Base-by-base conservation (phyloP, 805 yeast genomes). In the Metschnikowia kunwiensis region DNA sequence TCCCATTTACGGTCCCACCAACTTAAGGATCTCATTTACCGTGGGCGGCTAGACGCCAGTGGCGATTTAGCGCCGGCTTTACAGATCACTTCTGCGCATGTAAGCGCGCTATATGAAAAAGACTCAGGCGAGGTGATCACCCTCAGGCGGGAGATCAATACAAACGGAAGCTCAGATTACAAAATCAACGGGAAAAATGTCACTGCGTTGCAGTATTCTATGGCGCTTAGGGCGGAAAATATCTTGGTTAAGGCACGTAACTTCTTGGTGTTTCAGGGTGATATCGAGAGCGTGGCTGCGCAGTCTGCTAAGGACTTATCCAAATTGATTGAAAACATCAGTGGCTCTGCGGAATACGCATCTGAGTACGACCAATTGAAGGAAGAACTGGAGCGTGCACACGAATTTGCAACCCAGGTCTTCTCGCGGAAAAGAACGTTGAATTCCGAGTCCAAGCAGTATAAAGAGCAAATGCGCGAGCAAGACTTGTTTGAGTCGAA, bases 251-350 rank as follows among this genome's bases (percentile, higher is more conserved):
- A 84, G 54, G 96, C 97, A 1, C 75, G 86, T 54, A 93, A 93
- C 58, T 91, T 91, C 52, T 64, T 93, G 42, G 97, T 93, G 6
- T 88, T 91, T 55, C 98, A 93, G 65, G 97, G 98, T 42, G 97
- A 91, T 55, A 95, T 93, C 33, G 97, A 91, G 57, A 83, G 80
- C 49, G 80, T 93, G 26, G 97, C 97, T 0, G 74, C 95, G 0
- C 95, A 89, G 56, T 78, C 91, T 0, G 78, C 97, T 0, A 59
- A 61, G 16, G 95, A 87, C 24, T 68, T 93, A 42, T 77, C 94
- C 2, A 70, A 65, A 28, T 60, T 89, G 43, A 66, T 93, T 36
- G 98, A 93, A 60, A 78, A 78, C 11, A 78, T 93, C 18, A 83
- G 94, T 42, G 96, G 96, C 0, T 85, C 96, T 0, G 60, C 68